Base-by-base conservation (phyloP, 306 rosid species). In the Cucurbita moschata region DNA sequence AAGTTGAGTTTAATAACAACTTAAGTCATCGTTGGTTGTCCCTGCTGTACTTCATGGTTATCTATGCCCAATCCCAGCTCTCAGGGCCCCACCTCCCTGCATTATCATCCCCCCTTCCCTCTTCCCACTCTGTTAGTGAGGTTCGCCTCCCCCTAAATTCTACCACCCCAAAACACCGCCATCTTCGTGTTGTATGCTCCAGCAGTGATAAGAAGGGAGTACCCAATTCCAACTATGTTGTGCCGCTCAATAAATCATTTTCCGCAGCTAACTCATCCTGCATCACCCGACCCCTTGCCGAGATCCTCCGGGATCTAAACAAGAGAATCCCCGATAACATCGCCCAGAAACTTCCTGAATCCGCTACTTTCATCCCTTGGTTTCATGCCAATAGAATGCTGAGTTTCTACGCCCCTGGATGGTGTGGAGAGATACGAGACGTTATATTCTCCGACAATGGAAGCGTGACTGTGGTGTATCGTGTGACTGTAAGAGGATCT, bases 401-500 rank as follows among this genome's bases (percentile, higher is more conserved):
- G 85, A 94, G 97, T 86, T 91, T 94, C 87, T 94, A 91, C 23
- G 99, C 98, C 60, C 96, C 98, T 82, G 98, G 99, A 75, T 94
- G 99, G 99, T 94, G 99, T 66, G 99, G 99, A 69, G 99, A 94
- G 83, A 84, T 94, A 73, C 88, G 99, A 39, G 99, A 94, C 85
- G 99, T 94, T 12, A 91, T 94, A 80, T 89, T 91, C 82, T 84
- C 99, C 11, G 97, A 91, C 79, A 91, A 89, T 81, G 97, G 96
- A 65, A 79, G 88, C 43, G 97, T 94, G 73, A 91, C 97, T 51
- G 99, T 91, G 23, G 23, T 21, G 23, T 21, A 21, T 21, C 23
- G 23, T 21, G 97, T 94, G 73, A 91, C 97, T 51, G 99, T 91
- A 7, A 83, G 96, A 21, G 99, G 99, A 83, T 94, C 99, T 76